phyloP scores from a whole-genome alignment of 495 filamentous ascomycete species.

The Aspergillus saccharolyticus region DNA sequence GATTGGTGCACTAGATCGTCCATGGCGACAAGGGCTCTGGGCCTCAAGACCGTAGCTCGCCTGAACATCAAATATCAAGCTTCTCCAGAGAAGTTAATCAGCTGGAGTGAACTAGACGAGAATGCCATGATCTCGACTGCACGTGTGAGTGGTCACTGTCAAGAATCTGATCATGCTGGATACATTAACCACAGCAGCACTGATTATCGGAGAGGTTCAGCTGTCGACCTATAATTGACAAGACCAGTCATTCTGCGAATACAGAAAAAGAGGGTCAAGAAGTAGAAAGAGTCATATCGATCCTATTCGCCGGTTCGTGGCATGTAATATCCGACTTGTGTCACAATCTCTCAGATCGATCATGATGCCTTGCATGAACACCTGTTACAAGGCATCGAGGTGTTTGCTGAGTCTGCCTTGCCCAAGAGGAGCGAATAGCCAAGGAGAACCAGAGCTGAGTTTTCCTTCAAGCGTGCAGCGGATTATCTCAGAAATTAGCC shows the following conservation, averaged over 20 bases:
- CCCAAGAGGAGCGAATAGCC: too few species aligned
- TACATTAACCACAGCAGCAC: neutral
- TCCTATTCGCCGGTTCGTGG: too few species aligned
- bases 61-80: neutral
- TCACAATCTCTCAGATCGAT: neutral
- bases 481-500: neutral
- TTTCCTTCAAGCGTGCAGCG: too few species aligned
- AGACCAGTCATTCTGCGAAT: too few species aligned
- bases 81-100: neutral
- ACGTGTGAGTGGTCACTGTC: neutral
- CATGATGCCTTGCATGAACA: neutral
- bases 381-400: neutral
- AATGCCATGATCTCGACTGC: neutral
- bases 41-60: too few species aligned
- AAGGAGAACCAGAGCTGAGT: too few species aligned
- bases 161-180: neutral
- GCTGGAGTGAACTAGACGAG: neutral
- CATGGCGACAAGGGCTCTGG: too few species aligned
- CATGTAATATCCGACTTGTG: neutral
- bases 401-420: neutral
- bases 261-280: too few species aligned
- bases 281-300: too few species aligned
- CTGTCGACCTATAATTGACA: neutral
- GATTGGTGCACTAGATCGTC: neutral
- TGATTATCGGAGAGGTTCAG: neutral